A percentile compares a stretch with the other conserved stretches of the same genome.
Conservation (phyloP, 2,329 filamentous ascomycete species). For the Ophiostoma piceae region DNA sequence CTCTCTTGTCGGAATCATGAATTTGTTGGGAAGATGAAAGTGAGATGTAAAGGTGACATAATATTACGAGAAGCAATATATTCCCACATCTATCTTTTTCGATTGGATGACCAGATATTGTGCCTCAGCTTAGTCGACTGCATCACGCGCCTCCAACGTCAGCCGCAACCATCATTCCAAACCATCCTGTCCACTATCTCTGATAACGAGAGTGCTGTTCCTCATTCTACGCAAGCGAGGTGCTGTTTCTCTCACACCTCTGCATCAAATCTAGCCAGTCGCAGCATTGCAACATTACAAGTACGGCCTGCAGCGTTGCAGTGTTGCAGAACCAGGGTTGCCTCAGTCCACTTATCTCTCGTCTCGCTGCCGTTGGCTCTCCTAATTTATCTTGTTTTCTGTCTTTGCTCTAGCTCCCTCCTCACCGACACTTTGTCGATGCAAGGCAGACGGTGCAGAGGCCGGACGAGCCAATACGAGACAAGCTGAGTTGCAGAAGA, state of each 20-base stretch:
- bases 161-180: not conserved
- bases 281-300: not conserved
- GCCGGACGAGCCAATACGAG: conserved; percentile 14
- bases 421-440: conserved; percentile 16
- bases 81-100: not conserved
- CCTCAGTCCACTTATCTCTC: conserved; percentile 1
- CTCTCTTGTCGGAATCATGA: not conserved
- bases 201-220: conserved; percentile 16
- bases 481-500: not conserved
- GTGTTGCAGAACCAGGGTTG: not conserved
- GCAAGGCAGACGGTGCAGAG: not conserved
- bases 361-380: not conserved
- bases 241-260: conserved; percentile 12
- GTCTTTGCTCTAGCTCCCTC: conserved; percentile 10
- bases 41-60: not conserved
- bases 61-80: not conserved
- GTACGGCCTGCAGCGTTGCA: not conserved
- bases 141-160: not conserved
- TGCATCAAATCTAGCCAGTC: not conserved
- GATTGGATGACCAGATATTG: not conserved
- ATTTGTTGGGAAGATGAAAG: not conserved
- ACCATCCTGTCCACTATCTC: not conserved
- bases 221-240: conserved; percentile 21
- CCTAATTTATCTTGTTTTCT: not conserved
- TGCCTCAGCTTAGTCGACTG: not conserved